Base-by-base conservation (phyloP, 176 grass and related monocot genomes). In the Eragrostis nindensis region DNA sequence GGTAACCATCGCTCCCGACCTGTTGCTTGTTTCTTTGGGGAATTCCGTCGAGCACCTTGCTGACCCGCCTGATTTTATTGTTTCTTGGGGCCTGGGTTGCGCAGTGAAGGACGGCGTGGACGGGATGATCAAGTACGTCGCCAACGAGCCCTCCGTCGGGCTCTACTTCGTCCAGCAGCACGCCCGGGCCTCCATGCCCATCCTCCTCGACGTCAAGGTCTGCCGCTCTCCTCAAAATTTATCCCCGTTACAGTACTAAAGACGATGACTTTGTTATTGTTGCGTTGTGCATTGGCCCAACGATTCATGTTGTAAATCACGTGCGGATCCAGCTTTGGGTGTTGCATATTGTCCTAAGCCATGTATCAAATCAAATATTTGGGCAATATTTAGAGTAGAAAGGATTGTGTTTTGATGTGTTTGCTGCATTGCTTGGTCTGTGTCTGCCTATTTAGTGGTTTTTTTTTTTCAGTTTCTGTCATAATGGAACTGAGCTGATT, bases 131-230 rank as follows among this genome's bases (percentile, higher is more conserved):
- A 91, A 86, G 74, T 85, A 91, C 82, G 83, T 86, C 77, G 92
- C 92, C 24, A 98, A 98, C 84, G 92, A 98, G 88, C 92, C 95
- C 84, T 93, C 95, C 38, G 62, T 93, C 53, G 95, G 95, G 49
- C 89, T 98, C 61, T 98, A 90, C 88, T 98, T 93, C 86, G 88
- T 93, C 56, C 88, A 98, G 87, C 92, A 98, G 88, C 95, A 98
- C 70, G 92, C 92, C 32, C 88, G 80, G 25, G 77, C 90, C 7
- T 95, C 95, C 86, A 91, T 95, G 90, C 92, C 92, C 69, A 78
- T 91, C 73, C 86, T 98, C 62, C 90, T 98, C 68, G 88, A 88
- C 77, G 88, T 93, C 76, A 85, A 91, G 90, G 95, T 97, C 73
- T 7, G 8, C 1, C 1, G 44, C 30, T 50, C 29, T 7, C 11